Evolutionary conservation across 1,284 basidiomycete genomes (phyloP), one percentile per base, ranked within the genome.

Genomic region (Cryptococcus neoformans): DNA sequence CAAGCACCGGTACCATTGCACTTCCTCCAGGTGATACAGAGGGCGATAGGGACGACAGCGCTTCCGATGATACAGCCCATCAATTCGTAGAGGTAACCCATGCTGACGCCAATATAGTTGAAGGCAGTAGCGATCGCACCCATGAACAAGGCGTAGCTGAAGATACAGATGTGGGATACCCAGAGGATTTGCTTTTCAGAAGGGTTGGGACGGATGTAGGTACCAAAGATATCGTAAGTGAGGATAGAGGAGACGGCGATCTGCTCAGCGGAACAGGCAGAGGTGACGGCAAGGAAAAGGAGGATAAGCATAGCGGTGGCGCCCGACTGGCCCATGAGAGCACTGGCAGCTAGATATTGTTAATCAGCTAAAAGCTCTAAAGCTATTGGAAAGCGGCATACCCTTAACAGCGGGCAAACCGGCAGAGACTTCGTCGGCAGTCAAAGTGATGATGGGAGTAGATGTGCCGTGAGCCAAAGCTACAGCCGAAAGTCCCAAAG

Each of bases 1-100:
- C 92, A 82, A 68, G 88, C 90, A 6, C 88, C 91, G 73, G 81
- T 83, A 66, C 87, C 89, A 76, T 91, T 93, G n/a, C 89, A 88
- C 68, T 85, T 87, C 55, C 79, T 81, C 86, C 90, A 92, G 1
- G 87, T 88, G 57, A 92, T 84, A 61, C 85, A 87, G 14, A 88
- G 79, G 1, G 92, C 92, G 64, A 94, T 90, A 2, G 92, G 92
- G 4, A 87, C 86, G 40, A 94, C 92, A 2, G 84, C 92, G 2
- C 87, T 87, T 1, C 91, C 90, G 14, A 95, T 84, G 49, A 82
- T 67, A 39, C 77, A 76, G 1, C 82, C 82, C 66, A 80, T 78
- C 8, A 74, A 69, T 46, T 73, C 53, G 53, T 55, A 61, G 10
- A 63, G 54, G 44, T 60, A 60, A 6, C 62, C 49, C 89, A 92